Evolutionary conservation across 2,329 filamentous ascomycete species (phyloP).

Genomic region (Fusarium tupiense): DNA sequence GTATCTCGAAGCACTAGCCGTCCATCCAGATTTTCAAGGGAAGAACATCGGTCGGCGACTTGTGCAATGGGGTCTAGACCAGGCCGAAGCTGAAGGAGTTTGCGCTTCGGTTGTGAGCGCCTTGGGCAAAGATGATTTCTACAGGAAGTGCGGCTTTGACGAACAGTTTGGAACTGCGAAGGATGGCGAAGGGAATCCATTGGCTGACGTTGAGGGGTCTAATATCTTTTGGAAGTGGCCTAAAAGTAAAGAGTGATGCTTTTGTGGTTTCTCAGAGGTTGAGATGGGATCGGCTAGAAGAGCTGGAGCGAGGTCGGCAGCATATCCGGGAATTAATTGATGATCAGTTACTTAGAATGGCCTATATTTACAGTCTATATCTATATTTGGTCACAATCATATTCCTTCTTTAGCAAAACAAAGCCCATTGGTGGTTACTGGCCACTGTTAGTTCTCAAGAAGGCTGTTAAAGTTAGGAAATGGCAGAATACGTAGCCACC

Average conservation of each 20-base stretch:
- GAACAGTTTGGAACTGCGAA: slow-evolving; percentile 25
- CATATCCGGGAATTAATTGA: fast-evolving
- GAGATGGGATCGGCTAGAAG: neutral
- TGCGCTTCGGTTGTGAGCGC: slow-evolving; percentile 52
- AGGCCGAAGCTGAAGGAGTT: slow-evolving; percentile 49
- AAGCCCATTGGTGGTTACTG: fast-evolving
- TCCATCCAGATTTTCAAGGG: slow-evolving; percentile 52
- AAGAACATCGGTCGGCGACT: slow-evolving; percentile 50
- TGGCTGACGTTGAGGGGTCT: slow-evolving; percentile 13
- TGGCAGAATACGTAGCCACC: neutral
- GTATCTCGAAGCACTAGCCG: slow-evolving; percentile 51
- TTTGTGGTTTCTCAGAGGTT: neutral
- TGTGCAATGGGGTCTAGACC: slow-evolving; percentile 53
- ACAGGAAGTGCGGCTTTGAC: slow-evolving; percentile 30
- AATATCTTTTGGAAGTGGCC: slow-evolving; percentile 38
- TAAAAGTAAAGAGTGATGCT: neutral
- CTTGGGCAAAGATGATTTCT: slow-evolving; percentile 53
- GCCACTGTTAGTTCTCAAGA: too few species aligned
- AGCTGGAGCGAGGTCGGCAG: neutral
- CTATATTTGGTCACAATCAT: fast-evolving
- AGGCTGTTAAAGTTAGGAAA: fast-evolving
- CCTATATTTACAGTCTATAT: fast-evolving
- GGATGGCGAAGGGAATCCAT: slow-evolving; percentile 23
- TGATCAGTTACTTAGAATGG: fast-evolving
- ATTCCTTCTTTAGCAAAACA: too few species aligned